A percentile compares a stretch with the other conserved stretches of the same genome.
Evolutionary conservation across 148 eudicot genomes (phyloP).

Genomic region (Nepenthes mirabilis): DNA sequence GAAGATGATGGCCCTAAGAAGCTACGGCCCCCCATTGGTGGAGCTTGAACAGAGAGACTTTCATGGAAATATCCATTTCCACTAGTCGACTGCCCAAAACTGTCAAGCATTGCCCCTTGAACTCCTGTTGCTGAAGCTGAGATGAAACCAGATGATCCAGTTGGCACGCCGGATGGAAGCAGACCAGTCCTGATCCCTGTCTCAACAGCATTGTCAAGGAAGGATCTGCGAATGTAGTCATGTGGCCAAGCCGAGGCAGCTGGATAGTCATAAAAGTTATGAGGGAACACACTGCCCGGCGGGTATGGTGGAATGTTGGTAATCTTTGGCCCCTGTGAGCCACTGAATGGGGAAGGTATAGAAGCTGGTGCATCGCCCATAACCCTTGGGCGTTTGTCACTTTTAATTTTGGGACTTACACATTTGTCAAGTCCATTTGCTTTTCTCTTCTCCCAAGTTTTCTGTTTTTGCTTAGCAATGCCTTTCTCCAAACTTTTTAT

Average conservation of each 20-base stretch:
- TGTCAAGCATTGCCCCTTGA: not conserved
- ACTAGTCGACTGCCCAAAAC: not conserved
- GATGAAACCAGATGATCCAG: not conserved
- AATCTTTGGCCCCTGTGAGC: slow-evolving; percentile 14
- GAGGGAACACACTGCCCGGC: too few relatives aligned
- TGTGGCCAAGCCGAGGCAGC: not conserved
- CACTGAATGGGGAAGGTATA: slow-evolving; percentile 12
- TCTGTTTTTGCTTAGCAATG: not conserved
- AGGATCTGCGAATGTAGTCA: not conserved
- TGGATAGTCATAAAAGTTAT: too few relatives aligned
- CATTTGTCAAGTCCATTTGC: not conserved
- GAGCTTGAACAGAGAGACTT: not conserved
- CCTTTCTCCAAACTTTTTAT: not conserved
- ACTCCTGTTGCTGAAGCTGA: not conserved
- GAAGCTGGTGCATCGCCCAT: not conserved
- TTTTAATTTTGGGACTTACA: not conserved
- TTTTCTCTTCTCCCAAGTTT: not conserved
- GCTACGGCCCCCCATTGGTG: not conserved
- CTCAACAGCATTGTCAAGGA: not conserved
- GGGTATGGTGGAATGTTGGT: too few relatives aligned
- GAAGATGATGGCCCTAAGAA: not conserved
- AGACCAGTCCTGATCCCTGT: not conserved
- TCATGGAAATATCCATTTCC: not conserved
- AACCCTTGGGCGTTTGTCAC: not conserved
- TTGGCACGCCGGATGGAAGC: not conserved